Conservation (phyloP, 2,329 filamentous ascomycete genomes). For the Aspergillus puulaauensis region DNA sequence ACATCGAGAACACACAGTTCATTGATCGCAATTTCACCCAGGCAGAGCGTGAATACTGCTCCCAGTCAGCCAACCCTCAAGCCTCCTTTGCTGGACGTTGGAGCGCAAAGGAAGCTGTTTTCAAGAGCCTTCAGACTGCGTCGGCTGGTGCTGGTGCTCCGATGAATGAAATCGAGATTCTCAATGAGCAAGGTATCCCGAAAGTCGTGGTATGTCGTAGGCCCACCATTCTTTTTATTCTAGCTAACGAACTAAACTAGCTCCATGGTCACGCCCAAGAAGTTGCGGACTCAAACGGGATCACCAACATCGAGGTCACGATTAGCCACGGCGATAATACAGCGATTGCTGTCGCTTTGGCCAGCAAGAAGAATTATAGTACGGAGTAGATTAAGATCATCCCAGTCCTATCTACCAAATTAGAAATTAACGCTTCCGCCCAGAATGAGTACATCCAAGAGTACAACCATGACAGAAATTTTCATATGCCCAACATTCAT, state of each 20-base stretch:
- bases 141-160: constrained; percentile 12
- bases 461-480: not conserved
- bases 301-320: constrained; percentile 9
- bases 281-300: constrained; percentile 7
- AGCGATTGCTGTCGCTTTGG: constrained; percentile 11
- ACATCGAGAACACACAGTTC: constrained; percentile 90
- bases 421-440: not conserved
- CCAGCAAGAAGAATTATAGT: not conserved
- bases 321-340: constrained; percentile 13
- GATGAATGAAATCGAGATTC: constrained; percentile 19
- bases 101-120: constrained; percentile 77
- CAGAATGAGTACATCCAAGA: not conserved
- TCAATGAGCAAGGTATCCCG: constrained; percentile 11
- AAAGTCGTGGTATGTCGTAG: constrained; percentile 10
- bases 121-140: constrained; percentile 17
- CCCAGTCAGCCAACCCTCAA: constrained; percentile 72
- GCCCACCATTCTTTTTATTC: not conserved
- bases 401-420: not conserved
- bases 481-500: not conserved
- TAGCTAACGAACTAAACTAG: constrained; percentile 3
- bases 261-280: constrained; percentile 13
- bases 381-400: not conserved
- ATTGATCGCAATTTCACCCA: constrained; percentile 90
- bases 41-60: constrained; percentile 81
- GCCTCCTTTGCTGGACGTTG: constrained; percentile 82